These are phyloP conservation scores for Carex arenaria DNA, from an alignment of 202 grass and related monocot genomes.

Conservation along the genomic window DNA sequence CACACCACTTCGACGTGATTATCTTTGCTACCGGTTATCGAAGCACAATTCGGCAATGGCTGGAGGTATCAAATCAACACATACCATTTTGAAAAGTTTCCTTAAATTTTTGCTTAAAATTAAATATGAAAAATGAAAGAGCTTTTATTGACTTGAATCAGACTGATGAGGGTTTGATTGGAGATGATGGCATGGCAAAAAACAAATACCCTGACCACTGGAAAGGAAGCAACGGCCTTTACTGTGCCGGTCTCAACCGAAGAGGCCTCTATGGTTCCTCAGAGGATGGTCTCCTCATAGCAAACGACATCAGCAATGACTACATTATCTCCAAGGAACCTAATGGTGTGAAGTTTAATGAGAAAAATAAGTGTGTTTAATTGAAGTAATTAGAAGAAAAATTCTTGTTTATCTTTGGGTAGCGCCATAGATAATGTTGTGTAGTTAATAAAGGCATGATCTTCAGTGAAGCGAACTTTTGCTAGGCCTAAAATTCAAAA, in stretches of 20 bases:
- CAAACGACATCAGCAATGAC: conserved; percentile 44
- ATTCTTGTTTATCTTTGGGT: background rate
- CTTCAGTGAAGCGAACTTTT: background rate
- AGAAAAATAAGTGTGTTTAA: background rate
- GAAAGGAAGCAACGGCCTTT: conserved; percentile 67
- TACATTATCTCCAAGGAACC: background rate
- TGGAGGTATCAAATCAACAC: conserved; percentile 31
- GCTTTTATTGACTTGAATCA: background rate
- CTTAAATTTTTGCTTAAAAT: background rate
- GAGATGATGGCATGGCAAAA: conserved; percentile 60
- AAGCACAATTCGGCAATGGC: conserved; percentile 51
- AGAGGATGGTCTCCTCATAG: conserved; percentile 59
- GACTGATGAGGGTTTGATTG: conserved; percentile 50
- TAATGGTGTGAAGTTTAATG: background rate
- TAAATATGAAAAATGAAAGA: background rate
- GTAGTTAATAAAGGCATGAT: background rate
- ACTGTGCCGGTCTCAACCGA: conserved; percentile 50
- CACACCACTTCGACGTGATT: conserved; percentile 50
- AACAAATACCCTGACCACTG: conserved; percentile 35
- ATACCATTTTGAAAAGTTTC: background rate
- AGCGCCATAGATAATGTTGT: background rate
- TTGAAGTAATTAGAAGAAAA: background rate
- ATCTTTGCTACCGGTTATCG: conserved; percentile 71
- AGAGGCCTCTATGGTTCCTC: conserved; percentile 54
- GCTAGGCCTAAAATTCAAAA: background rate